Base-by-base conservation (phyloP, 2,329 filamentous ascomycete species). In the Fonsecaea multimorphosa region DNA sequence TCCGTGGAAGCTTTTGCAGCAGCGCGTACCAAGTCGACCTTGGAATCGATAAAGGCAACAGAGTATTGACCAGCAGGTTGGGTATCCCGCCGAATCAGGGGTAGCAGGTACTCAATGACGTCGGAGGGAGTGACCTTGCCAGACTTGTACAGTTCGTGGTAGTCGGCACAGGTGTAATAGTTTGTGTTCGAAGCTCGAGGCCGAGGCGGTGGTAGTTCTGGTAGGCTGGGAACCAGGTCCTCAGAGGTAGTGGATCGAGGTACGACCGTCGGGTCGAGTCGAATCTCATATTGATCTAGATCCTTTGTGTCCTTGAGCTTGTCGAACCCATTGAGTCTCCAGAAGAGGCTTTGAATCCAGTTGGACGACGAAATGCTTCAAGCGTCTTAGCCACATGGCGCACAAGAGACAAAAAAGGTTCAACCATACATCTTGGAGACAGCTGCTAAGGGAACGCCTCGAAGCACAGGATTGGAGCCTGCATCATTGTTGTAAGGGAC, bases 101-200 rank as follows among this genome's bases (percentile, higher is more conserved):
- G 87, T 1, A 96, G 81, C 16, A 97, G 81, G 0, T 86, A 84
- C 76, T 93, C 86, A 12, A 84, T 85, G 1, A 97, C 90, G 68
- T 89, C 85, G 0, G 86, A 82, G 0, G 93, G 93, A 0, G 91
- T 95, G 64, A 89, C 74, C 66, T 84, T 80, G 58, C 91, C 90
- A 4, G 86, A 86, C 68, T 83, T 84, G 79, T 93, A 96, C 46
- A 91, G 85, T 58, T 86, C 84, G 75, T 92, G 89, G 75, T 93
- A 97, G 78, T 97, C 92, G 12, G 85, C 84, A 27, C 88, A 85
- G 2, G 90, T 90, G 75, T 88, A 86, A 78, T 91, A 92, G 52
- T 85, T 83, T 7, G 68, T 64, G 29, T 70, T 72, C 54, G 72
- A 74, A 57, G 75, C 71, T 75, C 76, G 76, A 78, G 79, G 68